Evolutionary conservation across 768 basidiomycete genomes (phyloP).

Genomic region (Mrakia hoshinonis): DNA sequence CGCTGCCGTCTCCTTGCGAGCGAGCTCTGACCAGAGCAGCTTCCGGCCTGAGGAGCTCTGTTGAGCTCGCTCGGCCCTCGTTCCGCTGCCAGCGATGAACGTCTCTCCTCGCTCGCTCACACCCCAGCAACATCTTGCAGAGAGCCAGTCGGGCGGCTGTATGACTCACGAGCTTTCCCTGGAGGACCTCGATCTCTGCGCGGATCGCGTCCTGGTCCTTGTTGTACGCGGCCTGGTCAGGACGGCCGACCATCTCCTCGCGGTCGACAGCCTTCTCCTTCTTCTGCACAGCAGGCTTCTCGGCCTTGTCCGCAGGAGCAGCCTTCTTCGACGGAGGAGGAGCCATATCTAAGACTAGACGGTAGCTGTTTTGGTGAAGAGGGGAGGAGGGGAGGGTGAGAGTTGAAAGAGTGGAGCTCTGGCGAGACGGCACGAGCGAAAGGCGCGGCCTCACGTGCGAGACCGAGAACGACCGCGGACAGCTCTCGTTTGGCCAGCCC

Average conservation of each 20-base stretch:
- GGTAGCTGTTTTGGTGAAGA: constrained; percentile 2
- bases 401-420: background rate
- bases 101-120: background rate
- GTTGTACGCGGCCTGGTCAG: constrained; percentile 78
- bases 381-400: background rate
- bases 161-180: constrained; percentile 66
- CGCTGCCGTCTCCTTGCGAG: too few relatives aligned
- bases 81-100: background rate
- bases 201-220: constrained; percentile 75
- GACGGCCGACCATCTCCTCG: constrained; percentile 45
- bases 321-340: constrained; percentile 25
- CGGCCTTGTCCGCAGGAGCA: constrained; percentile 34
- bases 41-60: too few relatives aligned
- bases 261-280: constrained; percentile 25
- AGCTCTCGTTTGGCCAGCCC: background rate
- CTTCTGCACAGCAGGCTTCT: constrained; percentile 38
- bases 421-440: background rate
- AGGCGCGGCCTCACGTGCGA: background rate
- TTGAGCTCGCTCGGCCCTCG: background rate
- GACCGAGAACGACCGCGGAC: background rate
- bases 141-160: too few relatives aligned
- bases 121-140: background rate
- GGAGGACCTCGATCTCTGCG: constrained; percentile 71
- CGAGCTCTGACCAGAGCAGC: too few relatives aligned
- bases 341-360: constrained; percentile 11